phyloP scores from a whole-genome alignment of 495 filamentous ascomycete species.

The Amphirosellinia nigrospora region DNA sequence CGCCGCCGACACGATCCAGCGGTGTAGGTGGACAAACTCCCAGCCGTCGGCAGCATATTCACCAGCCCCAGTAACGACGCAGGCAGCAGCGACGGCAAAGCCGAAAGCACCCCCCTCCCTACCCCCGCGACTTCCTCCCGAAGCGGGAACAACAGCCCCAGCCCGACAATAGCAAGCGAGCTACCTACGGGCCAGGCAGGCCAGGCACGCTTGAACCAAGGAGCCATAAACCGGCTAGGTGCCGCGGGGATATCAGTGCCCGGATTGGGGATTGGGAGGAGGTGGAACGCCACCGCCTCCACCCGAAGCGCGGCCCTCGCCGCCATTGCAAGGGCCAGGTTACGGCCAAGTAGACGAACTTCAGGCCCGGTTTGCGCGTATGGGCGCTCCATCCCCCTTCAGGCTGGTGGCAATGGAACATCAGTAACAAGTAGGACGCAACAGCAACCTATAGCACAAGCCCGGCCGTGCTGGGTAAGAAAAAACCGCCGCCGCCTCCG shows the following conservation, averaged over 20 bases:
- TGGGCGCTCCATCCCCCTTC: conserved; percentile 47
- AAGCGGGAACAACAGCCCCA: conserved; percentile 54
- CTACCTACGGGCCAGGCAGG: conserved; percentile 41
- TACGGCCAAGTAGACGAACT: conserved; percentile 64
- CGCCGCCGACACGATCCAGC: conserved; percentile 68
- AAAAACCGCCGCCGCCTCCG: conserved; percentile 73
- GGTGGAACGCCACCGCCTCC: conserved; percentile 30
- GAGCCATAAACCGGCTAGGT: conserved; percentile 68
- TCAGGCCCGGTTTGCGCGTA: conserved; percentile 68
- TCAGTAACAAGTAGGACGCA: not conserved
- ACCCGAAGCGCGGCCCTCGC: not conserved
- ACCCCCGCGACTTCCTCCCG: conserved; percentile 66
- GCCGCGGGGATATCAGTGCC: conserved; percentile 84
- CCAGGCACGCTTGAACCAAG: conserved; percentile 66
- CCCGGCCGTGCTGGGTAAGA: conserved; percentile 49
- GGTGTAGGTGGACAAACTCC: conserved; percentile 48
- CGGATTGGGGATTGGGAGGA: conserved; percentile 71
- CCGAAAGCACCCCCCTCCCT: conserved; percentile 74
- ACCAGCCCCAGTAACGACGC: conserved; percentile 5
- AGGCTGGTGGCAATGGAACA: conserved; percentile 2
- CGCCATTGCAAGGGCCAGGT: not conserved
- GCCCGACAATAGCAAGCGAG: conserved; percentile 42
- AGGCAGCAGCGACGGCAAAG: conserved; percentile 47
- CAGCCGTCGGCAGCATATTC: conserved; percentile 34
- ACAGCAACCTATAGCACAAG: conserved; percentile 33